Evolutionary conservation across 129 eudicot genomes (phyloP).

Genomic region (Gnaphalium uliginosum): DNA sequence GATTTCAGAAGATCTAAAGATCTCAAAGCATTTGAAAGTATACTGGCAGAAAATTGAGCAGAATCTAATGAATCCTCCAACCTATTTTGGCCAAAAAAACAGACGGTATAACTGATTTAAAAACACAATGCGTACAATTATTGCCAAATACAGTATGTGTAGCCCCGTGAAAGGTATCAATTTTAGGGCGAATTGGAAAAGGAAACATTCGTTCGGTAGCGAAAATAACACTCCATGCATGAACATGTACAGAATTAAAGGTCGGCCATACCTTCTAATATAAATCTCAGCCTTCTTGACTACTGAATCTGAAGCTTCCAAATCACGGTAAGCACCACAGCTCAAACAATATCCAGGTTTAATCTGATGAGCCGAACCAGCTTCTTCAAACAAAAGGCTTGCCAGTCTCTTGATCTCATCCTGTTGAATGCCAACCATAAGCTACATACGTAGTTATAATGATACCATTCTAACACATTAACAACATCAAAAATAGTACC

Average conservation of each 20-base stretch:
- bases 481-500: constrained; percentile 36
- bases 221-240: neutral
- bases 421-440: constrained; percentile 36
- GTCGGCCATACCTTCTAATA: constrained; percentile 47
- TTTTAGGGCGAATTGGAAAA: neutral
- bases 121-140: neutral
- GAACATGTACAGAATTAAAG: neutral
- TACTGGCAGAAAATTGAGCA: constrained; percentile 35
- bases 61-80: constrained; percentile 51
- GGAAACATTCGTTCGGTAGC: neutral
- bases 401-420: constrained; percentile 51
- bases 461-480: constrained; percentile 13
- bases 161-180: neutral
- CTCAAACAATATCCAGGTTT: constrained; percentile 59
- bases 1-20: constrained; percentile 46
- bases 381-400: constrained; percentile 42
- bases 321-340: constrained; percentile 53
- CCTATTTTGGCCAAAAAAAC: constrained; percentile 27
- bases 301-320: constrained; percentile 44
- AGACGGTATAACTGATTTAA: neutral
- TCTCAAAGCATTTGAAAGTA: constrained; percentile 48
- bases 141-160: neutral
- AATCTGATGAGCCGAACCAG: constrained; percentile 24
- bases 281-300: constrained; percentile 40
- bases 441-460: constrained; percentile 3